Base-by-base conservation (phyloP, 345 rosid species). In the Atalantia buxifolia region DNA sequence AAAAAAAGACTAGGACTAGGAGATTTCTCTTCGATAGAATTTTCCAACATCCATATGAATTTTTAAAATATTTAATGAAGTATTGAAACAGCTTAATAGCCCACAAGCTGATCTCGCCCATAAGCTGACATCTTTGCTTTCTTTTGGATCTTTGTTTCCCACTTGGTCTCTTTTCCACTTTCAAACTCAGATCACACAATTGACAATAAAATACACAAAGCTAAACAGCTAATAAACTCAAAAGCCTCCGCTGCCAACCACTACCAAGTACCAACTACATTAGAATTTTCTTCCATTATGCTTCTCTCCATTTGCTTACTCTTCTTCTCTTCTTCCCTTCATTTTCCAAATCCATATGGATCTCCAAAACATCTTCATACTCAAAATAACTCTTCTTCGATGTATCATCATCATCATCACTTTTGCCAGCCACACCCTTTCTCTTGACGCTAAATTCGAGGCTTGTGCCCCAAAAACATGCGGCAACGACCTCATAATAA, bases 381-480 rank as follows among this genome's bases (percentile, higher is more conserved):
- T 63, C 73, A 81, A 66, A 69, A 67, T 56, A 8, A 70, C 36
- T 68, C 79, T 38, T 65, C 77, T 56, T 28, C 22, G 18, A 42
- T 42, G 42, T 53, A 35, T 75, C 30, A 30, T 71, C 36, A 30
- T 71, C 36, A 57, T 82, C 79, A 38, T 85, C 56, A 53, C 22
- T 53, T 53, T 53, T 31, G 76, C 82, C 7, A 2, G 63, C 71
- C 80, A 62, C 40, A 70, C 83, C 68, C 25, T 66, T 33, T 86
- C 89, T 25, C 35, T 42, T 3, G 83, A 85, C 78, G 78, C 84
- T 8, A 81, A 83, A 78, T 92, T 81, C 71, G 64, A 79, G 48
- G 84, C 88, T 21, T 92, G 92, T 81, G 83, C 33, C 63, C 92
- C 92, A 1, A 78, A 36, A 79, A 70, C 79, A 13, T 88, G 93